Evolutionary conservation across 2,329 filamentous ascomycete genomes (phyloP).

Genomic region (Fusarium sp.): DNA sequence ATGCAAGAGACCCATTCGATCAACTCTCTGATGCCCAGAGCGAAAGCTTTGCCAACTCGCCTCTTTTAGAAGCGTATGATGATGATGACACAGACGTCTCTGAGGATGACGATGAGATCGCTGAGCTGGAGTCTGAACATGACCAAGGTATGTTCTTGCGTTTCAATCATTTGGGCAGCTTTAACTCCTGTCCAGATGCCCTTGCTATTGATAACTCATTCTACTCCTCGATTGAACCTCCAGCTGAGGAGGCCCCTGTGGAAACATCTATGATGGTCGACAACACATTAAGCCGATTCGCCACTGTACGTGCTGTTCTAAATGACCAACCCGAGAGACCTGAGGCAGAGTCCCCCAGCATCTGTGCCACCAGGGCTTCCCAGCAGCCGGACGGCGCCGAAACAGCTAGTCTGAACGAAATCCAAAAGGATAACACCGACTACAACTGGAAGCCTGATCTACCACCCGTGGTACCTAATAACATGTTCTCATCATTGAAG

Average conservation of each 20-base stretch:
- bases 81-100: slow-evolving; percentile 1
- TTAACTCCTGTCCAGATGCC: slow-evolving; percentile 35
- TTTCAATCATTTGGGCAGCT: not conserved
- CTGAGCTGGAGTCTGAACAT: slow-evolving; percentile 43
- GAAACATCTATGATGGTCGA: not conserved
- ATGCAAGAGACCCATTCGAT: slow-evolving; percentile 29
- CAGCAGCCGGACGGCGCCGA: not conserved
- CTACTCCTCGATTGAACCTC: not conserved
- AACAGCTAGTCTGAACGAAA: slow-evolving; percentile 2
- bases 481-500: slow-evolving; percentile 8
- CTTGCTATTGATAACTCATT: not conserved
- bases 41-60: slow-evolving; percentile 7
- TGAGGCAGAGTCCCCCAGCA: not conserved
- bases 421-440: not conserved
- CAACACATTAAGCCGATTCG: not conserved
- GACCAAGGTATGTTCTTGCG: slow-evolving; percentile 26
- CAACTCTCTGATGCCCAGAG: slow-evolving; percentile 19
- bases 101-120: slow-evolving; percentile 26
- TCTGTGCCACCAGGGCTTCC: not conserved
- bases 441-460: slow-evolving; percentile 17
- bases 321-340: not conserved
- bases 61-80: not conserved
- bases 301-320: not conserved
- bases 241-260: not conserved
- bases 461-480: slow-evolving; percentile 15